Evolutionary conservation across 305 asterid species (phyloP), one percentile per base, ranked within the genome.

Genomic region (Ilex paraguariensis): DNA sequence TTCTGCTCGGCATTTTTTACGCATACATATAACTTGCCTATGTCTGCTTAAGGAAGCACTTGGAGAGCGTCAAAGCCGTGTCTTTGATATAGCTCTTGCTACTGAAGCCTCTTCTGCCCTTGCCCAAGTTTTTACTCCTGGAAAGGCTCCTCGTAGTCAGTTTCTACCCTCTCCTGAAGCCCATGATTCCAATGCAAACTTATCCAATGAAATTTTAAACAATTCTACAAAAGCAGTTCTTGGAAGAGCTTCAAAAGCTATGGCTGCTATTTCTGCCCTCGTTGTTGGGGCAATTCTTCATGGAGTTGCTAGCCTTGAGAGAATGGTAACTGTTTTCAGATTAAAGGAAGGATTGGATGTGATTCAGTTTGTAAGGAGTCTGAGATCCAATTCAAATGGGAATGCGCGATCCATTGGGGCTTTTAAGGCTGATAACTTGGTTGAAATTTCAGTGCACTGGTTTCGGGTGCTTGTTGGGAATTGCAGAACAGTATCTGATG

Each of bases 1-100:
- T 60, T 79, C 80, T 67, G 95, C 95, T 42, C 79, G 90, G 62
- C 77, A 77, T 70, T 73, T 90, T 69, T 78, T 94, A 81, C 89
- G 88, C 48, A 70, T 94, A 71, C 99, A 88, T 81, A 71, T 88
- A 59, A 63, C 77, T 61, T 94, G 99, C 75, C 82, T 94, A 28
- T 78, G 88, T 71, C 79, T 90, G 68, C 82, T 94, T 67, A 94
- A 88, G 81, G 96, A 90, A 67, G 99, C 96, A 42, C 95, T 94
- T 59, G 99, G 97, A 59, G 97, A 94, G 74, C 99, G 96, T 64
- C 99, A 94, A 79, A 88, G 95, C 68, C 84, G 95, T 60, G 99
- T 90, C 60, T 90, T 90, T 75, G 99, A 94, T 69, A 95, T 94
- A 75, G 97, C 96, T 77, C 88, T 94, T 75, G 95, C 99, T 51